These are phyloP conservation scores for Rhazya stricta DNA, from an alignment of 257 asterid species.

Conservation along the genomic window DNA sequence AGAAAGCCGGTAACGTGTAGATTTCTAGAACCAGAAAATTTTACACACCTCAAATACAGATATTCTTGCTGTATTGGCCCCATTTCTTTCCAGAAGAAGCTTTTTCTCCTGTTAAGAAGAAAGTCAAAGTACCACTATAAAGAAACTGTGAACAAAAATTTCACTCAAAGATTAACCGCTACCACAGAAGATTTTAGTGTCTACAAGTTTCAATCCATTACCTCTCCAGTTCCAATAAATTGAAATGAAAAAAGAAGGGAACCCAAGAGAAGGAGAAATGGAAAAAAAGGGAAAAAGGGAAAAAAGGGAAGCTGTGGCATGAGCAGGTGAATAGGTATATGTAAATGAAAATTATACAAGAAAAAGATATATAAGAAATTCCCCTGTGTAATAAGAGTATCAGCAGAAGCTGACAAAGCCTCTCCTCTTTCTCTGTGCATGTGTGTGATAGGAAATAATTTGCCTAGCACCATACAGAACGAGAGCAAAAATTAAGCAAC, in stretches of 20 bases:
- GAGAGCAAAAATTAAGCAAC: not conserved
- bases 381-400: not conserved
- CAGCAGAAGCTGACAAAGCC: not conserved
- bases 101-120: constrained; percentile 68
- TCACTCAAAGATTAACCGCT: not conserved
- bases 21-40: not conserved
- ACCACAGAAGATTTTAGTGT: not conserved
- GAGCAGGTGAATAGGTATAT: not conserved
- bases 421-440: not conserved
- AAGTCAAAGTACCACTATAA: not conserved
- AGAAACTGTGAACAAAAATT: not conserved
- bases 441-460: not conserved
- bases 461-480: not conserved
- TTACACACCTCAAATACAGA: constrained; percentile 83
- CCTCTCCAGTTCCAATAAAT: not conserved
- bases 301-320: not conserved
- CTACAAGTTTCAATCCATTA: not conserved
- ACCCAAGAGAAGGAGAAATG: no score
- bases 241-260: not conserved
- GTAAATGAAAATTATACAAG: not conserved
- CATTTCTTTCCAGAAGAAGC: constrained; percentile 81
- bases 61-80: constrained; percentile 84
- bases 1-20: not conserved
- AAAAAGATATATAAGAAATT: not conserved
- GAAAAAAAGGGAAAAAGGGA: not conserved